These are phyloP conservation scores for Zelonia costaricensis DNA, from an alignment of 208 protist genomes.

Conservation along the genomic window DNA sequence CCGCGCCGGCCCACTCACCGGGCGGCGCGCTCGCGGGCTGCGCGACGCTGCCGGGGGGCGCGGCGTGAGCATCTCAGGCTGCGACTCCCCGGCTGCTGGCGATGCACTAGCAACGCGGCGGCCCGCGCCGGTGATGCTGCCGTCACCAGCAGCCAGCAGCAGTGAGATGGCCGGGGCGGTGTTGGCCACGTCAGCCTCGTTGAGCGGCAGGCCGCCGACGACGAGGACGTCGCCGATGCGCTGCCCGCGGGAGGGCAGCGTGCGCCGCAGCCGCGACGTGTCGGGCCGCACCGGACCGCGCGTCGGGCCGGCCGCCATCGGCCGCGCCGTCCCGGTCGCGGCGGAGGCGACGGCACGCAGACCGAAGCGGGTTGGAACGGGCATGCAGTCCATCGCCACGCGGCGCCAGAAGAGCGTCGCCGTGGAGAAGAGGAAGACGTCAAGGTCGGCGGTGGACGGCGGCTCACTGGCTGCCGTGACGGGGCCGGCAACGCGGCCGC, in stretches of 20 bases:
- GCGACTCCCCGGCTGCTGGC: not conserved
- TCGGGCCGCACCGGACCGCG: not conserved
- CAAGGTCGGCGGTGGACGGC: slow-evolving; percentile 9
- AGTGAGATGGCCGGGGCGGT: slow-evolving; percentile 24
- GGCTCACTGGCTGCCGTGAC: not conserved
- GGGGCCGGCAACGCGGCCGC: slow-evolving; percentile 20
- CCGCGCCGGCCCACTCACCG: slow-evolving; percentile 10
- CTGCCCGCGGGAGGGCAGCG: slow-evolving; percentile 22
- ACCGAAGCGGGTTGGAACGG: slow-evolving; percentile 33
- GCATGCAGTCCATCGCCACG: slow-evolving; percentile 38
- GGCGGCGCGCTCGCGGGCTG: slow-evolving; percentile 1
- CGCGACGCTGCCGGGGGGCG: slow-evolving; percentile 13
- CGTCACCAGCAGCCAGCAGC: slow-evolving; percentile 5
- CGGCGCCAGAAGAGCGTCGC: slow-evolving; percentile 58
- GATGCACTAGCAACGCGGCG: not conserved
- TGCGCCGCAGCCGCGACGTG: slow-evolving; percentile 12
- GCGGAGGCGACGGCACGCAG: slow-evolving; percentile 18
- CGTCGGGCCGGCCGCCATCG: not conserved
- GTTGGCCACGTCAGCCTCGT: slow-evolving; percentile 14
- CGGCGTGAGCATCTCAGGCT: slow-evolving; percentile 1
- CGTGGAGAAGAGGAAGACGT: slow-evolving; percentile 59
- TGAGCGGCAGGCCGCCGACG: slow-evolving; percentile 23
- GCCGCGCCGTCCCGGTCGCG: not conserved
- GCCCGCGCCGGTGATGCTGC: not conserved
- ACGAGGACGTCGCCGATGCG: slow-evolving; percentile 23